A percentile compares a stretch with the other conserved stretches of the same genome.
Evolutionary conservation across 345 rosid species (phyloP).

Genomic region (Zanthoxylum bungeanum): DNA sequence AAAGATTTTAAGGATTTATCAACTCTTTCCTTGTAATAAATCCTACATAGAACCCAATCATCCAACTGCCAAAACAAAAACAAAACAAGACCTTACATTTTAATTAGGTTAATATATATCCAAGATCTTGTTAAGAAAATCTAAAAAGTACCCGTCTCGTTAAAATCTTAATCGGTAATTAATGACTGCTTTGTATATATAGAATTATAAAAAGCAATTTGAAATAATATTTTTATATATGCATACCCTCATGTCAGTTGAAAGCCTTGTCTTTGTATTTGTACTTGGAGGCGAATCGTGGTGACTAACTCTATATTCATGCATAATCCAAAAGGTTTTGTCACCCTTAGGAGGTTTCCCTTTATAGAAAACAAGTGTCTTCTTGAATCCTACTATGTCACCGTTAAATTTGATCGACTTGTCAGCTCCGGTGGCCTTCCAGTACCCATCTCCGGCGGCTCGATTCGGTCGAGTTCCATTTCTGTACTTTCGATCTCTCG

Average conservation of each 20-base stretch:
- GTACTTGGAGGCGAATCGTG: not conserved
- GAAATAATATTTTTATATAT: no score
- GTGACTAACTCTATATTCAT: not conserved
- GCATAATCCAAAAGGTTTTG: conserved; percentile 10
- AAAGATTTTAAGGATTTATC: not conserved
- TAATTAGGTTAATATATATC: no score
- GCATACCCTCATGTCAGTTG: not conserved
- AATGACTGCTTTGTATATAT: no score
- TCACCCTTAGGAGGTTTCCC: not conserved
- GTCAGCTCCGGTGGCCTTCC: conserved; percentile 7
- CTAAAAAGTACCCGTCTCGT: no score
- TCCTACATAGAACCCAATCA: not conserved
- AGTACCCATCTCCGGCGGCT: not conserved
- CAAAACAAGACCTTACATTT: no score
- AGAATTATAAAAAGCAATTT: no score
- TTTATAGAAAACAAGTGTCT: conserved; percentile 2
- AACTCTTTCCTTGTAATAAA: not conserved
- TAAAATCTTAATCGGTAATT: no score
- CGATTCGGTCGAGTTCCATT: not conserved
- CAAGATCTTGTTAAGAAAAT: no score
- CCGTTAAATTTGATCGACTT: not conserved
- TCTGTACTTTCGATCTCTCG: not conserved
- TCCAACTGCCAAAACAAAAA: not conserved
- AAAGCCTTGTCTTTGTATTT: not conserved
- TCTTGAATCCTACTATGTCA: not conserved